Conservation (phyloP, 1,284 basidiomycete species). For the Xanthoconium separans region DNA sequence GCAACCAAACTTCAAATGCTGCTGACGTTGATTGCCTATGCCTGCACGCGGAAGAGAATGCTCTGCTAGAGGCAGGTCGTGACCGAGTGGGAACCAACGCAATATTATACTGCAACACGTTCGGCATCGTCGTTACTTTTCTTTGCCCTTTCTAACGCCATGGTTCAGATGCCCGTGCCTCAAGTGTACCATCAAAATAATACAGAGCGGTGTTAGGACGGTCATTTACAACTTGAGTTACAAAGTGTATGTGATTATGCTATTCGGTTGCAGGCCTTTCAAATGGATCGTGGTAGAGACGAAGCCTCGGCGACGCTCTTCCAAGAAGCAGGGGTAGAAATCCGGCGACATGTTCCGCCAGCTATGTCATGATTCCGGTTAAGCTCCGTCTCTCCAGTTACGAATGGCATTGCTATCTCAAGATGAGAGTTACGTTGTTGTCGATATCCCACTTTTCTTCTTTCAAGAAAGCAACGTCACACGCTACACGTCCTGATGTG, state of each 20-base stretch:
- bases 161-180: constrained; percentile 88
- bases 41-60: constrained; percentile 98
- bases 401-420: constrained; percentile 25
- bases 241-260: constrained; percentile 69
- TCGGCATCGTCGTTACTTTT: constrained; percentile 19
- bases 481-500: constrained; percentile 46
- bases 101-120: constrained; percentile 91
- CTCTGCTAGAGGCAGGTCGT: constrained; percentile 87
- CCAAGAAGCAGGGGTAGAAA: constrained; percentile 72
- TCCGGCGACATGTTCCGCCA: constrained; percentile 62
- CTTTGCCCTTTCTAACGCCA: constrained; percentile 5
- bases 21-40: constrained; percentile 80
- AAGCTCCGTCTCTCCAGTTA: background rate
- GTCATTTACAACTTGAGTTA: constrained; percentile 97
- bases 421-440: constrained; percentile 49
- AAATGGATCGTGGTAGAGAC: constrained; percentile 50
- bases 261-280: background rate
- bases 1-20: constrained; percentile 53
- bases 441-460: constrained; percentile 61
- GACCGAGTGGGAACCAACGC: constrained; percentile 82
- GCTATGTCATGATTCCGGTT: constrained; percentile 19
- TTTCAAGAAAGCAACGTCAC: constrained; percentile 50
- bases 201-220: constrained; percentile 89
- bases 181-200: constrained; percentile 95
- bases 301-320: constrained; percentile 78